Evolutionary conservation across 345 rosid genomes (phyloP), one percentile per base, ranked within the genome.

Genomic region (Corchorus capsularis): DNA sequence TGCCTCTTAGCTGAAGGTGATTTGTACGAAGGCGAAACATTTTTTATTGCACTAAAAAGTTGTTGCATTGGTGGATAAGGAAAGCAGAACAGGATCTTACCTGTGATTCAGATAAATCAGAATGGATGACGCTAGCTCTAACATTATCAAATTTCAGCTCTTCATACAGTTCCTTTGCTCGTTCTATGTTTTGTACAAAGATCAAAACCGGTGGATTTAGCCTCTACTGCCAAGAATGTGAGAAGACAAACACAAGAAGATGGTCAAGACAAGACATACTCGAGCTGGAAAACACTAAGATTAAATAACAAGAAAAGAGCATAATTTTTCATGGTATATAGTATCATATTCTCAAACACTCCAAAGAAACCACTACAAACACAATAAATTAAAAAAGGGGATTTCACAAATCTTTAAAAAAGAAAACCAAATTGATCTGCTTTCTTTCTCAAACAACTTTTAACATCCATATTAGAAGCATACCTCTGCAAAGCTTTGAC

Each of bases 401-500:
- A 16, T 8, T 69, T 32, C 2, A 6, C 8, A 49, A 4, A 34
- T 32, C 10, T 9, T 50, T 52, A 20, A 34, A 46, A 35, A 45
- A 69, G 7, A 69, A 32, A 50, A 17, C 46, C 32, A 32, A 10
- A 34, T 4, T 2, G 1, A 69, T 9, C 9, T 69, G 60, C 46
- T 45, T 12, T 13, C 35, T 66, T 46, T 63, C n/a, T 45, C 37
- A 46, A 45, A 32, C 41, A 49, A 71, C 22, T 35, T 6, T 12
- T 3, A 56, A 50, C 22, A 78, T 55, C 66, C 37, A 63, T 68
- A 20, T 52, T 41, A 34, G 69, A 74, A 68, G 34, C 78, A 78
- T 88, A 96, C 99, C 98, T 89, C 93, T 53, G 93, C 82, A 86
- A 96, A 96, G 80, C 91, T 92, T 86, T 96, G 99, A 46, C 92